Evolutionary conservation across 139 green algal species (phyloP).

Genomic region (Volvox reticuliferus): DNA sequence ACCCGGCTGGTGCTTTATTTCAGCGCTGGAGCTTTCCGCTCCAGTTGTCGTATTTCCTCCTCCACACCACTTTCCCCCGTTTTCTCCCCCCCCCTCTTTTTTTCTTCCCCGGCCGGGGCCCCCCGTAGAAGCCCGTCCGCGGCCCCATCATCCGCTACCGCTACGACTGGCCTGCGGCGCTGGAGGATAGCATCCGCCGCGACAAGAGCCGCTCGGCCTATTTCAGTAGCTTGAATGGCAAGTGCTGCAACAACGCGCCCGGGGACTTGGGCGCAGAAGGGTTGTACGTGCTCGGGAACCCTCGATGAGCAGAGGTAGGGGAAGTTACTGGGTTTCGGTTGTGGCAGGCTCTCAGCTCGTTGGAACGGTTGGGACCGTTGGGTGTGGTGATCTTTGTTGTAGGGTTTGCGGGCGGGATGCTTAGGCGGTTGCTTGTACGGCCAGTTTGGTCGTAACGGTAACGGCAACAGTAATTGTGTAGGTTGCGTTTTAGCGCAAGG

Average conservation of each 20-base stretch:
- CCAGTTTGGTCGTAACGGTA: too few species aligned
- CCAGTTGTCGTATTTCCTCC: not conserved
- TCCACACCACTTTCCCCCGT: not conserved
- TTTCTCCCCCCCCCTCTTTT: not conserved
- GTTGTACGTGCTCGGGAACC: not conserved
- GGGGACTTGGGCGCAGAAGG: not conserved
- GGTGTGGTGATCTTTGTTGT: too few species aligned
- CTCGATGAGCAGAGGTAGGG: too few species aligned
- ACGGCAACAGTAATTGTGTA: too few species aligned
- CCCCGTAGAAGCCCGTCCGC: not conserved
- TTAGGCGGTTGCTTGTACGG: too few species aligned
- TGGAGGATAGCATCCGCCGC: not conserved
- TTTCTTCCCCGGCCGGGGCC: not conserved
- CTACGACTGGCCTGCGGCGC: conserved; percentile 26
- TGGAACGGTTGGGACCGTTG: too few species aligned
- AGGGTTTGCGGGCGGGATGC: too few species aligned
- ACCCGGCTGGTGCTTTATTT: too few species aligned
- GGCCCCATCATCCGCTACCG: conserved; percentile 10
- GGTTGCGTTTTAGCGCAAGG: too few species aligned
- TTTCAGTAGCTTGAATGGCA: not conserved
- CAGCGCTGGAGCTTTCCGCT: too few species aligned
- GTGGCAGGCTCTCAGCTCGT: too few species aligned
- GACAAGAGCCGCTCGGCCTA: not conserved
- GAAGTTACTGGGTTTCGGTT: too few species aligned
- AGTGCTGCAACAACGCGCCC: not conserved